These are phyloP conservation scores for Gynandropsis gynandra DNA, from an alignment of 345 rosid species.

Conservation along the genomic window DNA sequence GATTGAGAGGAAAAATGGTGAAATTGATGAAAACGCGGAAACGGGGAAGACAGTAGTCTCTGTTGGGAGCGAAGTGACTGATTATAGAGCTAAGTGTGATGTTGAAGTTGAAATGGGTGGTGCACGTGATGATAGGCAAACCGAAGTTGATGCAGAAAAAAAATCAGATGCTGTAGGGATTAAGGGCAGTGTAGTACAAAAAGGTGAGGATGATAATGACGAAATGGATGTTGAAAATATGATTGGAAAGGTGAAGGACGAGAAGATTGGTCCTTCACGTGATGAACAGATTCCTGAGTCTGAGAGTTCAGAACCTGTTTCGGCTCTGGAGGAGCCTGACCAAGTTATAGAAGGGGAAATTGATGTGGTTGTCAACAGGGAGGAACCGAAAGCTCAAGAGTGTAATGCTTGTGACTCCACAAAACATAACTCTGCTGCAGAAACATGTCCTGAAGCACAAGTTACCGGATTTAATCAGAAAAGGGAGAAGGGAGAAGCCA, in stretches of 20 bases:
- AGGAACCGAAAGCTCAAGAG: background rate
- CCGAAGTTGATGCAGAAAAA: background rate
- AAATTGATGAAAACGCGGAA: conserved; percentile 1
- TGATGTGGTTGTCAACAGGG: too few species aligned
- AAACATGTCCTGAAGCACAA: conserved; percentile 20
- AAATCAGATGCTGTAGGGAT: background rate
- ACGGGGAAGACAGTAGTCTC: background rate
- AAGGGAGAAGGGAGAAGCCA: conserved; percentile 36
- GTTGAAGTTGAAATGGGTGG: background rate
- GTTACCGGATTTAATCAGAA: conserved; percentile 23
- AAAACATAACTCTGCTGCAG: conserved; percentile 16
- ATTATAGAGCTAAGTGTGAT: background rate
- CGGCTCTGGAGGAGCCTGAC: conserved; percentile 13
- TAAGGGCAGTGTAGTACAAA: background rate
- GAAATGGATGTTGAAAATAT: conserved; percentile 9
- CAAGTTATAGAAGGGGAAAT: background rate
- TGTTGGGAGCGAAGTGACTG: conserved; percentile 1
- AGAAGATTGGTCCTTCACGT: background rate
- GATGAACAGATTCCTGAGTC: background rate
- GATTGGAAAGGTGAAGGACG: background rate
- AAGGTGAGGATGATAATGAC: conserved; percentile 3
- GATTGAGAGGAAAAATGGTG: conserved; percentile 1
- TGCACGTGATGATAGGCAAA: conserved; percentile 3
- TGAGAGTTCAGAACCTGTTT: conserved; percentile 14
- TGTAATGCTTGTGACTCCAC: conserved; percentile 1